Conservation (phyloP, 1,139 yeast species). For the Candida sp. region DNA sequence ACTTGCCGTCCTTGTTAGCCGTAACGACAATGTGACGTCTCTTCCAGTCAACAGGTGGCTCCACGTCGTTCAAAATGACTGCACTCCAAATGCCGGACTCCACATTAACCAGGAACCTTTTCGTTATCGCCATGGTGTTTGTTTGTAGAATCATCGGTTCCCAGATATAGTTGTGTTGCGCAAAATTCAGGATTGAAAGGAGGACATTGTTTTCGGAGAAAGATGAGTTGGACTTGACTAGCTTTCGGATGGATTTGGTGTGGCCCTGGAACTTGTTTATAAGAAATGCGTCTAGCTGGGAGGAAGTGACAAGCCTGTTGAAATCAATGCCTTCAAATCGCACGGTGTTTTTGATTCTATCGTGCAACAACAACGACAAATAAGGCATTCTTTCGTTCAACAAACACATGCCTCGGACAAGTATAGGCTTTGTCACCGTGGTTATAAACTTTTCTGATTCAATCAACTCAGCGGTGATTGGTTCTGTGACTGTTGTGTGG, state of each 20-base stretch:
- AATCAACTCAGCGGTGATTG: conserved; percentile 10
- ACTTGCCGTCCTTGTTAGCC: conserved; percentile 54
- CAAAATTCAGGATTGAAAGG: conserved; percentile 45
- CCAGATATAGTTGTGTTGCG: conserved; percentile 71
- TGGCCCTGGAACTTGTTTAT: conserved; percentile 79
- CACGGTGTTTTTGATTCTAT: conserved; percentile 40
- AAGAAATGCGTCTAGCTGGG: conserved; percentile 21
- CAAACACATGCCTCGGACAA: conserved; percentile 24
- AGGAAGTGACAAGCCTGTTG: conserved; percentile 11
- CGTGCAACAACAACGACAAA: conserved; percentile 39
- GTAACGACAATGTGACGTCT: conserved; percentile 49
- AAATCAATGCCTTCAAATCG: conserved; percentile 30
- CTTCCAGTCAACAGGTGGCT: conserved; percentile 17
- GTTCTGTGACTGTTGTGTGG: neutral
- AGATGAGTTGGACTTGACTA: conserved; percentile 59
- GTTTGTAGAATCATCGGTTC: conserved; percentile 41
- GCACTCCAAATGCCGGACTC: conserved; percentile 31
- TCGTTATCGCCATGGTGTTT: conserved; percentile 33
- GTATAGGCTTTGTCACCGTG: conserved; percentile 25
- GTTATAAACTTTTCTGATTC: conserved; percentile 19
- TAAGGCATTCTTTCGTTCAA: conserved; percentile 14
- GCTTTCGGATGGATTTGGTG: conserved; percentile 71
- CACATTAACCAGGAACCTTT: conserved; percentile 37
- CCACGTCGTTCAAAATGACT: conserved; percentile 36
- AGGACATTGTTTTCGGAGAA: conserved; percentile 28